Evolutionary conservation across 495 filamentous ascomycete species (phyloP).

Genomic region (Durotheca rogersii): DNA sequence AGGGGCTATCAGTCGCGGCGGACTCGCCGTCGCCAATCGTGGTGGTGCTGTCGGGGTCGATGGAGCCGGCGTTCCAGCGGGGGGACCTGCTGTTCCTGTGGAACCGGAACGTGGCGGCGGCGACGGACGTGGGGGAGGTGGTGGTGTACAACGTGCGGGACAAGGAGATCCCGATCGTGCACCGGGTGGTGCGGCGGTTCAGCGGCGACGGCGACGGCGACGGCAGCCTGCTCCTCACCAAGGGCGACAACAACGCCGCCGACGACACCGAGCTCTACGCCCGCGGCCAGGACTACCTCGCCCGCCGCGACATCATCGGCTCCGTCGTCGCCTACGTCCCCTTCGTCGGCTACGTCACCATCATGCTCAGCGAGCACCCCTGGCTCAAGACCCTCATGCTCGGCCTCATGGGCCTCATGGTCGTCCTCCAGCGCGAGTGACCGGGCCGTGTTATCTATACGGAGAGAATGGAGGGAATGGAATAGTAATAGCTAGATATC

Average conservation of each 20-base stretch:
- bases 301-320: constrained; percentile 87
- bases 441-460: no score
- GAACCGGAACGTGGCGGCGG: constrained; percentile 73
- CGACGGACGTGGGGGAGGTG: constrained; percentile 79
- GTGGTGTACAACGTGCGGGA: constrained; percentile 93
- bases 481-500: no score
- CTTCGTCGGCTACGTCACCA: constrained; percentile 96
- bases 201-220: constrained; percentile 59
- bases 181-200: constrained; percentile 77
- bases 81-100: constrained; percentile 92
- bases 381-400: constrained; percentile 96
- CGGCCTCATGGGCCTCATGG: constrained; percentile 92
- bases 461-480: no score
- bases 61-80: constrained; percentile 97
- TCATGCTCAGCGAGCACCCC: constrained; percentile 92
- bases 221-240: constrained; percentile 70
- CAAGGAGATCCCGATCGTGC: constrained; percentile 94
- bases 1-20: constrained; percentile 81
- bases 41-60: constrained; percentile 89
- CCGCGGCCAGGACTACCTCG: constrained; percentile 77
- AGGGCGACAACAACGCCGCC: constrained; percentile 93
- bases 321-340: constrained; percentile 93
- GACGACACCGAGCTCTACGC: constrained; percentile 96
- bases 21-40: constrained; percentile 92
- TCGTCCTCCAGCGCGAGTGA: constrained; percentile 89